Percentiles rank a stretch among this genome's conserved stretches.
Evolutionary conservation across 495 filamentous ascomycete genomes (phyloP).

Genomic region (Xylaria intraflava): DNA sequence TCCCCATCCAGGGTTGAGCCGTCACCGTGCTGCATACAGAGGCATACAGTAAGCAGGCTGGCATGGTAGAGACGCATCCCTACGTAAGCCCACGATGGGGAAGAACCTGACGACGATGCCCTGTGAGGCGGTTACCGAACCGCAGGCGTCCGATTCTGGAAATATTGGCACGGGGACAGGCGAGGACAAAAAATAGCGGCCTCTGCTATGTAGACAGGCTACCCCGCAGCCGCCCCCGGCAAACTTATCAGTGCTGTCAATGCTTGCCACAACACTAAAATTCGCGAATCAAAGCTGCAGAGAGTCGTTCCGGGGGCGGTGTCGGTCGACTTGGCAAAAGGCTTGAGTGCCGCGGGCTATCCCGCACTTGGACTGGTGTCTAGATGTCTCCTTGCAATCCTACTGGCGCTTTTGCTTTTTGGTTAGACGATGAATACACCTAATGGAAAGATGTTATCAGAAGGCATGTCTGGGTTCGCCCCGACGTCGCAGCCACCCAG

Average conservation of each 20-base stretch:
- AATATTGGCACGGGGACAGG: background rate
- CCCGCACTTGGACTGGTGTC: slow-evolving; percentile 4
- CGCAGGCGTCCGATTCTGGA: slow-evolving; percentile 4
- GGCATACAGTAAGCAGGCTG: background rate
- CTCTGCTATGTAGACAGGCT: too few relatives aligned
- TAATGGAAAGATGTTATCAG: slow-evolving; percentile 12
- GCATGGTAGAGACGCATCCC: background rate
- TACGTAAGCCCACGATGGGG: background rate
- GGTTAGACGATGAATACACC: slow-evolving; percentile 9
- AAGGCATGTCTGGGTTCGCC: background rate
- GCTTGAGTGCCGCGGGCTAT: slow-evolving; percentile 5
- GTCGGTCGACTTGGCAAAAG: slow-evolving; percentile 8
- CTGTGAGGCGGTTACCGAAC: slow-evolving; percentile 8
- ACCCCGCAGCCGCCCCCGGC: slow-evolving; percentile 11
- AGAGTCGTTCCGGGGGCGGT: background rate
- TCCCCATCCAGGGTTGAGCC: slow-evolving; percentile 1
- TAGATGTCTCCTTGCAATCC: slow-evolving; percentile 10
- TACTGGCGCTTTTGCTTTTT: slow-evolving; percentile 14
- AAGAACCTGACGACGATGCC: background rate
- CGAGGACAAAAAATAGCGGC: background rate
- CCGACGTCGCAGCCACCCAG: slow-evolving; percentile 5
- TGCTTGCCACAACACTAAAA: background rate
- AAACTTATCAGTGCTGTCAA: background rate
- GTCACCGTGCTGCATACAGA: background rate
- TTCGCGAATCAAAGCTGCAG: slow-evolving; percentile 13